Conservation (phyloP, 1,284 basidiomycete species). For the Marasmius fiardii region DNA sequence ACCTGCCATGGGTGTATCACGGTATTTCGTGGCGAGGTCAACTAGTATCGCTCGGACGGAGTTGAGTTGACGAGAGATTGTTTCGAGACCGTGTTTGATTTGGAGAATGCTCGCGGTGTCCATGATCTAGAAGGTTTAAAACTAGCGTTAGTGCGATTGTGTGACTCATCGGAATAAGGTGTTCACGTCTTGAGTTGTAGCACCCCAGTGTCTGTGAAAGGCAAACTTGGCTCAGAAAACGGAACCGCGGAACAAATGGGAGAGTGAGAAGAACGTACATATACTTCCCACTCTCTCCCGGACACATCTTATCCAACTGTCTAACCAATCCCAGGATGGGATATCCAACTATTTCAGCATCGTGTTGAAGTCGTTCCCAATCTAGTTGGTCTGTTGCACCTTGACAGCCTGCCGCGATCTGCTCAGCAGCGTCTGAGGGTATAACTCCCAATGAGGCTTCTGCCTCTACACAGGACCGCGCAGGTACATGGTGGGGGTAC, state of each 20-base stretch:
- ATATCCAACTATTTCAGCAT: conserved; percentile 3
- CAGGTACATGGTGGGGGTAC: no score
- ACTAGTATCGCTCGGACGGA: not conserved
- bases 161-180: not conserved
- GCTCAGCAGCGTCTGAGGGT: not conserved
- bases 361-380: not conserved
- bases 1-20: conserved; percentile 2
- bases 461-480: not conserved
- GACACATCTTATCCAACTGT: conserved; percentile 4
- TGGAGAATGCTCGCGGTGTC: conserved; percentile 1
- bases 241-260: no score
- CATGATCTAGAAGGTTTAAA: not conserved
- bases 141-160: not conserved
- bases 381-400: not conserved
- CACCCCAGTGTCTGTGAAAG: conserved; percentile 1
- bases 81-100: conserved; percentile 1
- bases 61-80: not conserved
- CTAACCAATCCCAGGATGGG: not conserved
- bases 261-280: conserved; percentile 1
- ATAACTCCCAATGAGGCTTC: not conserved
- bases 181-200: conserved; percentile 1
- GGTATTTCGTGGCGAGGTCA: not conserved
- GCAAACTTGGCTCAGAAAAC: no score
- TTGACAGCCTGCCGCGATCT: not conserved
- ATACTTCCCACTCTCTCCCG: conserved; percentile 2